These are phyloP conservation scores for Dendrocalamus sinicus DNA, from an alignment of 176 grass and related monocot genomes.

Conservation along the genomic window DNA sequence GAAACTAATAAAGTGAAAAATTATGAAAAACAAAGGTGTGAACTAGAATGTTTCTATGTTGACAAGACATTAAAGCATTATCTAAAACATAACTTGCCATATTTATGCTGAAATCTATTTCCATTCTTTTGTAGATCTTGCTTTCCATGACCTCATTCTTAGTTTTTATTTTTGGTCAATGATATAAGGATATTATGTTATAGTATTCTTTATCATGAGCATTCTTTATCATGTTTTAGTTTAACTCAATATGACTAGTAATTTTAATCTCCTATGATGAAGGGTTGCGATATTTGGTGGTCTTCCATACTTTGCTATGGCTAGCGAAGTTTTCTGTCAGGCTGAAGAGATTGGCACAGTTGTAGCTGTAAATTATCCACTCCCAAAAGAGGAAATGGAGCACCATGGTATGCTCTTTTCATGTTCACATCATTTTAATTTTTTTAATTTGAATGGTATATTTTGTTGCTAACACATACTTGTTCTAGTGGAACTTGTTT, in stretches of 20 bases:
- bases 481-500: constrained; percentile 17
- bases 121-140: neutral
- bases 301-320: constrained; percentile 63
- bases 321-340: constrained; percentile 74
- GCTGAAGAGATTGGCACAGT: constrained; percentile 74
- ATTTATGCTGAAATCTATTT: neutral
- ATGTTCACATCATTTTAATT: neutral
- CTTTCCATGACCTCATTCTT: neutral
- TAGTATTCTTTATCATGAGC: constrained; percentile 5
- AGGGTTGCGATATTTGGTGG: constrained; percentile 92
- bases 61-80: neutral
- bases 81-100: constrained; percentile 19
- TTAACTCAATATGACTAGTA: neutral
- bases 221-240: neutral
- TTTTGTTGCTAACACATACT: constrained; percentile 16
- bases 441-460: constrained; percentile 14
- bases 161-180: neutral
- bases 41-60: constrained; percentile 29
- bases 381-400: constrained; percentile 75
- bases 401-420: constrained; percentile 63
- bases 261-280: constrained; percentile 18
- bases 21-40: constrained; percentile 95
- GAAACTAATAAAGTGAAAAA: constrained; percentile 49
- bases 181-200: constrained; percentile 16
- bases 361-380: constrained; percentile 82